phyloP scores from a whole-genome alignment of 2,329 filamentous ascomycete genomes.

The Phoma sp. region DNA sequence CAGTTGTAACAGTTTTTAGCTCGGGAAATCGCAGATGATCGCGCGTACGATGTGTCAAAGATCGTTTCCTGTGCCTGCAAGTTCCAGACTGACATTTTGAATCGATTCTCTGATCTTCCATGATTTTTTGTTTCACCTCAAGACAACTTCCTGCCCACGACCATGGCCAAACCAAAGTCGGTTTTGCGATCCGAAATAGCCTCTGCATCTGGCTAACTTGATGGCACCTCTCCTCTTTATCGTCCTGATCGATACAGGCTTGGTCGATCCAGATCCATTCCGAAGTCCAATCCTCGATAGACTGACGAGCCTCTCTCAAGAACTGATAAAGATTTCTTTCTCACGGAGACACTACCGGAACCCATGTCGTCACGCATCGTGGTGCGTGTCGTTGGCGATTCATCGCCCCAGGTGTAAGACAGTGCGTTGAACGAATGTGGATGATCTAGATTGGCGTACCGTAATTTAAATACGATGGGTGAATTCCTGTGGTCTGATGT shows the following conservation, averaged over 20 bases:
- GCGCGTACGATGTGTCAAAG: no score
- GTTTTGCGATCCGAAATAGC: not conserved
- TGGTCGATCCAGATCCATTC: slow-evolving; percentile 1
- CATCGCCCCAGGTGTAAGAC: not conserved
- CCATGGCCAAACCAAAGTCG: not conserved
- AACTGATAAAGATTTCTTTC: not conserved
- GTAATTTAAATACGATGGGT: not conserved
- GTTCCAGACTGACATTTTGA: no score
- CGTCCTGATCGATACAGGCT: not conserved
- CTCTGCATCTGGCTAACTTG: not conserved
- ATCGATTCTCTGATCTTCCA: not conserved
- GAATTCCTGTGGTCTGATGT: not conserved
- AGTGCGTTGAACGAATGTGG: not conserved
- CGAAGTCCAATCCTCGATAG: not conserved
- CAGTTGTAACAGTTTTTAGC: not conserved
- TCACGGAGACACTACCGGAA: not conserved
- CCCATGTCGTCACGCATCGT: not conserved
- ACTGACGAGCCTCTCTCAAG: not conserved
- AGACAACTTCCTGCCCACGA: not conserved
- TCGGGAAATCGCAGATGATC: no score
- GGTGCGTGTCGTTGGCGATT: not conserved
- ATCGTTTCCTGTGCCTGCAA: no score
- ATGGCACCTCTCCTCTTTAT: not conserved
- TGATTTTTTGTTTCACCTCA: not conserved
- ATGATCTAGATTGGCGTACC: not conserved